These are phyloP conservation scores for Calonectria pteridis DNA, from an alignment of 2,329 filamentous ascomycete species.

Conservation along the genomic window DNA sequence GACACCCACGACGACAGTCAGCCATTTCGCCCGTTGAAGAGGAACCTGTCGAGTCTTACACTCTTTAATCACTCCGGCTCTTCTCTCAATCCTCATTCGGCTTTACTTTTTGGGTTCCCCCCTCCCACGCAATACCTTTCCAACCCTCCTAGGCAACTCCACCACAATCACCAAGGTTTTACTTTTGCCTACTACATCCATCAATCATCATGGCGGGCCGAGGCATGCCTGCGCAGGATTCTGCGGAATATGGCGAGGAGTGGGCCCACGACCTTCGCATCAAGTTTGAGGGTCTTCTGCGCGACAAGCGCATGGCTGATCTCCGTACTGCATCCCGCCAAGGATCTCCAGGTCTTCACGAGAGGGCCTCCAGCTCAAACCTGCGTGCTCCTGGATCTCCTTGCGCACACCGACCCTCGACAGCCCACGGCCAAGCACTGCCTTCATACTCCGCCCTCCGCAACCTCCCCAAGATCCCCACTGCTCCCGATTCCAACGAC, in stretches of 20 bases:
- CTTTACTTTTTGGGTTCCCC: conserved; percentile 22
- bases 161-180: background rate
- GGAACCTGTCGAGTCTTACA: conserved; percentile 25
- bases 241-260: conserved; percentile 72
- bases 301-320: conserved; percentile 88
- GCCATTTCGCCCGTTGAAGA: conserved; percentile 27
- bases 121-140: conserved; percentile 20
- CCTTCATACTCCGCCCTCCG: conserved; percentile 63
- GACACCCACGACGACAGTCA: conserved; percentile 41
- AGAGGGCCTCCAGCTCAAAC: conserved; percentile 64
- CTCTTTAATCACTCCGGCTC: conserved; percentile 36
- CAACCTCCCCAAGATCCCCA: conserved; percentile 72
- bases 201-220: conserved; percentile 54
- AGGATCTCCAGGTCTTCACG: conserved; percentile 66
- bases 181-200: background rate
- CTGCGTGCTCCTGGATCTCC: conserved; percentile 56
- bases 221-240: conserved; percentile 47
- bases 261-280: conserved; percentile 84
- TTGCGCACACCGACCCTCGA: conserved; percentile 59
- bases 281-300: conserved; percentile 88
- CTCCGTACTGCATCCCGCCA: conserved; percentile 68
- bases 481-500: conserved; percentile 76
- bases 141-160: conserved; percentile 15
- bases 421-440: conserved; percentile 58
- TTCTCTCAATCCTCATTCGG: conserved; percentile 23